Evolutionary conservation across 1,139 yeast genomes (phyloP).

Genomic region (Scheffersomyces cryptocercus): DNA sequence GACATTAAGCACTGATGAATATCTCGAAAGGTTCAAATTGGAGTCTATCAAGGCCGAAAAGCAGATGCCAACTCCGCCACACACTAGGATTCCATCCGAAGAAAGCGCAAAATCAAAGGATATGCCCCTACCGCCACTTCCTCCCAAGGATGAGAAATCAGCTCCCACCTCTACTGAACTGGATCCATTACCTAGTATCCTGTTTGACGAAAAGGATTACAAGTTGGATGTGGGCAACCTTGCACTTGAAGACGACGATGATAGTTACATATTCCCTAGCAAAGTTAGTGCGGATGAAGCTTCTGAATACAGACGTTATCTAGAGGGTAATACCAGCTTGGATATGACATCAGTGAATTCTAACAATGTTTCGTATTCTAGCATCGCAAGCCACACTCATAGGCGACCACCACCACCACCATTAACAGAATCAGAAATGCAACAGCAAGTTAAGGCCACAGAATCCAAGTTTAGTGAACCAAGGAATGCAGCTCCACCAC

Average conservation of each 20-base stretch:
- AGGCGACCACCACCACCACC: slow-evolving; percentile 20
- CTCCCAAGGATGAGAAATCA: slow-evolving; percentile 17
- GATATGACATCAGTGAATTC: background rate
- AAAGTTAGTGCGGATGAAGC: slow-evolving; percentile 7
- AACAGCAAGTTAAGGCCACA: too few relatives aligned
- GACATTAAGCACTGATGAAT: slow-evolving; percentile 48
- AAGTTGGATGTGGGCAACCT: slow-evolving; percentile 6
- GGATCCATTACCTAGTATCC: slow-evolving; percentile 12
- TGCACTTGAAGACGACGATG: background rate
- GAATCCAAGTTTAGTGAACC: too few relatives aligned
- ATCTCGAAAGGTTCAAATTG: slow-evolving; percentile 26
- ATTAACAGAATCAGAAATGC: background rate
- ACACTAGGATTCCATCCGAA: slow-evolving; percentile 13
- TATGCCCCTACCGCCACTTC: slow-evolving; percentile 28
- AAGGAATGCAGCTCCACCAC: slow-evolving; percentile 19
- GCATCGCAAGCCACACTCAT: slow-evolving; percentile 4
- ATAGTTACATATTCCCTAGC: slow-evolving; percentile 11
- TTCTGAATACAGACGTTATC: background rate
- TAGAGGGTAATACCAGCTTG: background rate
- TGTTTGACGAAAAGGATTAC: slow-evolving; percentile 14
- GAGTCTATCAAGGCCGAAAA: slow-evolving; percentile 5
- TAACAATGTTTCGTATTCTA: background rate
- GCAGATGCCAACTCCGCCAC: slow-evolving; percentile 6
- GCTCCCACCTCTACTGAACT: background rate
- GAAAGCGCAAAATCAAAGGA: slow-evolving; percentile 13